phyloP scores from a whole-genome alignment of 2,329 filamentous ascomycete species.

The Blastomyces silverae region DNA sequence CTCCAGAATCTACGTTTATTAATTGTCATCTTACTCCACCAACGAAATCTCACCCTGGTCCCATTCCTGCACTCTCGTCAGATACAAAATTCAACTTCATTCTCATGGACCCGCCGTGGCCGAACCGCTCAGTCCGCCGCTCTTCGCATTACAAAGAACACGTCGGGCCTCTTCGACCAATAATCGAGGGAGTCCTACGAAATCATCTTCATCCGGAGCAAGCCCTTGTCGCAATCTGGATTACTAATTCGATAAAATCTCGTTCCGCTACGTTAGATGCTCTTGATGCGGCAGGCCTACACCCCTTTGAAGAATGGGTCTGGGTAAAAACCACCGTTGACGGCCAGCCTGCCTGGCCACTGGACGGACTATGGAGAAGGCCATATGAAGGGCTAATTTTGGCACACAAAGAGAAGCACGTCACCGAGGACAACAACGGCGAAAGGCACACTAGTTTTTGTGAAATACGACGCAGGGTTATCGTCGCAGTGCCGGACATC shows the following conservation, averaged over 20 bases:
- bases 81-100: conserved; percentile 50
- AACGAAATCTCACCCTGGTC: conserved; percentile 12
- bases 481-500: conserved; percentile 55
- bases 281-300: conserved; percentile 43
- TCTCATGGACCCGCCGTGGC: conserved; percentile 58
- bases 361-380: conserved; percentile 52
- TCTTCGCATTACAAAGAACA: conserved; percentile 43
- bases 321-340: conserved; percentile 55
- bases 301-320: conserved; percentile 54
- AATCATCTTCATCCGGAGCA: conserved; percentile 34
- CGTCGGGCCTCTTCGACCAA: conserved; percentile 26
- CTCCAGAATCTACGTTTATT: conserved; percentile 45
- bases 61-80: conserved; percentile 26
- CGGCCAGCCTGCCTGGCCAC: conserved; percentile 47
- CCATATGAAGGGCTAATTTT: conserved; percentile 57
- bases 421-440: conserved; percentile 21
- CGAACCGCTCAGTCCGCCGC: conserved; percentile 53
- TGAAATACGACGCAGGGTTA: conserved; percentile 43
- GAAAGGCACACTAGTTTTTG: conserved; percentile 19
- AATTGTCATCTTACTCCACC: conserved; percentile 32
- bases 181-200: conserved; percentile 43
- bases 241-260: conserved; percentile 52
- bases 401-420: conserved; percentile 26
- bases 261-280: conserved; percentile 42
- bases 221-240: conserved; percentile 52